Percentiles rank a stretch among this genome's conserved stretches.
phyloP scores from a whole-genome alignment of 2,329 filamentous ascomycete species.

The Capronia coronata region DNA sequence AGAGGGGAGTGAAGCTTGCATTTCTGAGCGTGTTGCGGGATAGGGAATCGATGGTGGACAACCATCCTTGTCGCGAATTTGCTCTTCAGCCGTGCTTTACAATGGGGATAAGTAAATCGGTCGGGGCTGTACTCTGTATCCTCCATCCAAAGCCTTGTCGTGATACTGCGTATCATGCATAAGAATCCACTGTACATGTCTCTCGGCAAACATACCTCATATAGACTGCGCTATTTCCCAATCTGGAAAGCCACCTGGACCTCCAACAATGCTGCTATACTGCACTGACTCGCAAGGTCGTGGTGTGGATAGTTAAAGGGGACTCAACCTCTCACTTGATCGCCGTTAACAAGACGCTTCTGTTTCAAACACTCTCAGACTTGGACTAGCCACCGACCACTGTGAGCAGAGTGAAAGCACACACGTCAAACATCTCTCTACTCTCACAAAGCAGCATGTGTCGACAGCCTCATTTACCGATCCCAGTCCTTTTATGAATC shows the following conservation, averaged over 20 bases:
- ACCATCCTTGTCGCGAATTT: no score
- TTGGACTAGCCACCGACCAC: background rate
- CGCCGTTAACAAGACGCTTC: background rate
- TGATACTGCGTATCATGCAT: background rate
- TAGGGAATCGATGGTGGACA: no score
- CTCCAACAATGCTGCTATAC: no score
- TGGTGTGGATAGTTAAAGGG: no score
- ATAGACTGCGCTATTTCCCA: background rate
- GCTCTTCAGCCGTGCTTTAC: no score
- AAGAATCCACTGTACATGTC: background rate
- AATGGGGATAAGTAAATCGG: no score
- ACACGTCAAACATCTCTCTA: background rate
- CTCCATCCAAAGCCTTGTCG: no score
- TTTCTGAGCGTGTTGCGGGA: no score
- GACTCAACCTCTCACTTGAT: background rate
- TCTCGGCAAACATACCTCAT: conserved; percentile 1
- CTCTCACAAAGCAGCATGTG: conserved; percentile 1
- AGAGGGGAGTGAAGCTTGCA: no score
- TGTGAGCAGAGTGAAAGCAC: no score
- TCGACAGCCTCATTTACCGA: background rate
- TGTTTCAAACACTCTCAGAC: background rate
- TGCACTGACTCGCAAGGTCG: no score
- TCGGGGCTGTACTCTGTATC: no score
- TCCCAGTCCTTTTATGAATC: conserved; percentile 19
- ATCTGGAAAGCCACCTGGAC: background rate